Percentiles rank a stretch among this genome's conserved stretches.
Conservation (phyloP, 2,329 filamentous ascomycete genomes). For the Leptographium galeiforme region DNA sequence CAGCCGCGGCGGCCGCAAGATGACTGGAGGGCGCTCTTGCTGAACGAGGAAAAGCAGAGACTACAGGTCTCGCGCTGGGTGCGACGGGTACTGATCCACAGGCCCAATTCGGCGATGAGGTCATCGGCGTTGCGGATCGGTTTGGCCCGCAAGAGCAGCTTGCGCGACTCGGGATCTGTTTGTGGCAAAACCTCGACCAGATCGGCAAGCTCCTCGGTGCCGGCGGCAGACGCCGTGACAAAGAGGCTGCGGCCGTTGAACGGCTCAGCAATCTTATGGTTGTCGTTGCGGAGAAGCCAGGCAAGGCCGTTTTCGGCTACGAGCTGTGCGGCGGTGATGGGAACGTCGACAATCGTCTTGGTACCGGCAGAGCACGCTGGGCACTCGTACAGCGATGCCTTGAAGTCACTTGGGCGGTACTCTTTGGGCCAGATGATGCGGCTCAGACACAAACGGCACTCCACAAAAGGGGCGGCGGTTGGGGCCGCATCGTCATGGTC, state of each 20-base stretch:
- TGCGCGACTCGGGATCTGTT: constrained; percentile 11
- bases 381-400: constrained; percentile 23
- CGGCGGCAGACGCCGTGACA: no score
- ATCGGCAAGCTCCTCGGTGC: no score
- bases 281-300: constrained; percentile 31
- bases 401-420: constrained; percentile 25
- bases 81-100: constrained; percentile 23
- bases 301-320: constrained; percentile 24
- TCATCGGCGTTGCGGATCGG: constrained; percentile 26
- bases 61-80: constrained; percentile 26
- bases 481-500: background rate
- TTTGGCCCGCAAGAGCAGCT: constrained; percentile 9
- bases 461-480: constrained; percentile 23
- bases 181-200: background rate
- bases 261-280: constrained; percentile 19
- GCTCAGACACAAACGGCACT: constrained; percentile 30
- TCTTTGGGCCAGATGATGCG: constrained; percentile 31
- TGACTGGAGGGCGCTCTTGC: constrained; percentile 22
- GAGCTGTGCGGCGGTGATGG: constrained; percentile 24
- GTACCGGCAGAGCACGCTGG: constrained; percentile 23
- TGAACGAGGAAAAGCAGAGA: constrained; percentile 28
- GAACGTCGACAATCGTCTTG: constrained; percentile 20
- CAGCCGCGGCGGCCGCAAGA: constrained; percentile 34
- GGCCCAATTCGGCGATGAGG: constrained; percentile 20
- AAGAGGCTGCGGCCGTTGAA: constrained; percentile 19